Evolutionary conservation across 1,284 basidiomycete genomes (phyloP).

Genomic region (Pascua guehoae): DNA sequence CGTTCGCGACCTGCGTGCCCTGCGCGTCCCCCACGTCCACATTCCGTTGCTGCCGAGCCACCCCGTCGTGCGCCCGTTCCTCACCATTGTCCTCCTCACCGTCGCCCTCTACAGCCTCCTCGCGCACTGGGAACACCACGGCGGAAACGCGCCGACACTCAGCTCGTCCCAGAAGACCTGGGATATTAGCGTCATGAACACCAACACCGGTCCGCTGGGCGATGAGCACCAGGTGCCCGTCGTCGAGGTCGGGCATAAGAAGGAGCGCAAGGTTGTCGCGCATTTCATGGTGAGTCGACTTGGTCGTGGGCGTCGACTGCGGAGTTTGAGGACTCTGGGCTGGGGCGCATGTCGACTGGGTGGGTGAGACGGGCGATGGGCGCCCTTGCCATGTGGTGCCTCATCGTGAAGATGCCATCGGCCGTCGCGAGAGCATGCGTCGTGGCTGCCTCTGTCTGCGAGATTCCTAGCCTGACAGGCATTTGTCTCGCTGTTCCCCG

Average conservation of each 20-base stretch:
- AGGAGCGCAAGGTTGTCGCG: slow-evolving; percentile 31
- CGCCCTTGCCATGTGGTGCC: too few relatives aligned
- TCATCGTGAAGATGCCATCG: too few relatives aligned
- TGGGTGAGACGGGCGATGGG: too few relatives aligned
- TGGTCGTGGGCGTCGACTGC: too few relatives aligned
- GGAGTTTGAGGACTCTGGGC: too few relatives aligned
- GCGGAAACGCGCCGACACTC: slow-evolving; percentile 1
- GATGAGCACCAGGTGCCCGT: neutral
- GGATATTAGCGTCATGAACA: slow-evolving; percentile 4
- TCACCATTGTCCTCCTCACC: slow-evolving; percentile 11
- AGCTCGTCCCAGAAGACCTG: neutral
- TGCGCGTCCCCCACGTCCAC: neutral
- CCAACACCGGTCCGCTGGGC: neutral
- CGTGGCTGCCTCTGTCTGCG: too few relatives aligned
- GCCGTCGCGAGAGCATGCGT: too few relatives aligned
- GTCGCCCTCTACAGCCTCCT: slow-evolving; percentile 15
- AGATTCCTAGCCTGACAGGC: too few relatives aligned
- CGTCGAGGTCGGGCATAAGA: neutral
- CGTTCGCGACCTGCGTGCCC: neutral
- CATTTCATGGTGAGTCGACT: slow-evolving; percentile 47
- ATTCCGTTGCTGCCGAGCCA: slow-evolving; percentile 7
- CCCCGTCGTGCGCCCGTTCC: slow-evolving; percentile 13
- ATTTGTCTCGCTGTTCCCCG: too few relatives aligned
- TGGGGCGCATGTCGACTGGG: too few relatives aligned
- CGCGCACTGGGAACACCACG: slow-evolving; percentile 20